Percentiles rank a stretch among this genome's conserved stretches.
Conservation (phyloP, 108 stramenopile genomes). For the Pseudonitzschia multiseries region DNA sequence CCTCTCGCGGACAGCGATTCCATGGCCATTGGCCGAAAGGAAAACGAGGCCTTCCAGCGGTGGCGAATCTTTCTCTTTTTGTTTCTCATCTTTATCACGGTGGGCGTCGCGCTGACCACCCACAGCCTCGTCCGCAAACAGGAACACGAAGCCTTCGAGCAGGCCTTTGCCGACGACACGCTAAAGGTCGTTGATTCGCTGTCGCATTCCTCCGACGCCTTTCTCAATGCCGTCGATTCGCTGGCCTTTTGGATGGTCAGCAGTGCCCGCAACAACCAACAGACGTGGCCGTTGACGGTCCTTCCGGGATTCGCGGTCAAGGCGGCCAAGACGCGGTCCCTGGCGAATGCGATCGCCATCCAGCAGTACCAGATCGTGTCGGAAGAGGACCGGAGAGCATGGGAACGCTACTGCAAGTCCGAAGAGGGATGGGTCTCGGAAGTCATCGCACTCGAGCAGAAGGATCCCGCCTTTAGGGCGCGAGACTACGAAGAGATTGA, state of each 20-base stretch:
- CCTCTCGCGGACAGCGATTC: no score
- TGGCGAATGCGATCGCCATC: neutral
- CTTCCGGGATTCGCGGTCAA: conserved; percentile 7
- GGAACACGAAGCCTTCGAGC: conserved; percentile 18
- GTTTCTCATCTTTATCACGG: conserved; percentile 16
- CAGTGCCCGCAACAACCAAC: conserved; percentile 7
- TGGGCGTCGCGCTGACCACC: neutral
- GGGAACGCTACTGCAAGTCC: conserved; percentile 8
- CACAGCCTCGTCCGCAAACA: neutral
- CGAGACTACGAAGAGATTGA: no score
- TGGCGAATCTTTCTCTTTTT: conserved; percentile 12
- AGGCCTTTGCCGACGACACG: conserved; percentile 15
- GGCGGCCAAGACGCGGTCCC: conserved; percentile 8
- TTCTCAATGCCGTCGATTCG: conserved; percentile 21
- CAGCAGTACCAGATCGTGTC: conserved; percentile 1
- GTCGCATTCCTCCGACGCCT: conserved; percentile 7
- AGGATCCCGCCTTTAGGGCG: conserved; percentile 6
- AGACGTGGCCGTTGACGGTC: conserved; percentile 24
- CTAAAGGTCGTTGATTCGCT: conserved; percentile 24
- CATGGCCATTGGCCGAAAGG: neutral
- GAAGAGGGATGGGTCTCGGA: conserved; percentile 9
- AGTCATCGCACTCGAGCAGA: neutral
- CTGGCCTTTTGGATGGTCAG: conserved; percentile 15
- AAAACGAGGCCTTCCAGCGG: conserved; percentile 13
- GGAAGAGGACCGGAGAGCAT: neutral